phyloP scores from a whole-genome alignment of 2,329 filamentous ascomycete genomes.

The Helminthosporium solani region DNA sequence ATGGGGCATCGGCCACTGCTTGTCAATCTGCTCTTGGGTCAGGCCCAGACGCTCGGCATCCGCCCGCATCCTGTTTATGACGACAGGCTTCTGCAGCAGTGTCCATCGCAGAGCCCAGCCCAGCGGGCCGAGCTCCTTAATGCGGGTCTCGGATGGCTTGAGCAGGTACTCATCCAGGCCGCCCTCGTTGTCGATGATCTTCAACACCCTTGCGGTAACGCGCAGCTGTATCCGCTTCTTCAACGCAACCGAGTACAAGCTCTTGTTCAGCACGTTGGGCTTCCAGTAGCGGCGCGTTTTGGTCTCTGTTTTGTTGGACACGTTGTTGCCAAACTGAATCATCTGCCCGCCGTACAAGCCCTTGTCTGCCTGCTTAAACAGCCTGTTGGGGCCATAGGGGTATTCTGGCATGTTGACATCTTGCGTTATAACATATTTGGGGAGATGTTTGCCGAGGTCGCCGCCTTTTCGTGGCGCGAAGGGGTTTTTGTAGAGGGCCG shows the following conservation, averaged over 20 bases:
- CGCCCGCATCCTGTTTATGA: conserved; percentile 65
- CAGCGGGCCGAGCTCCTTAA: conserved; percentile 83
- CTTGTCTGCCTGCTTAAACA: conserved; percentile 79
- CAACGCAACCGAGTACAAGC: conserved; percentile 65
- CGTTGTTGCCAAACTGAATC: conserved; percentile 78
- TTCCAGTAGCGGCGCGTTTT: conserved; percentile 74
- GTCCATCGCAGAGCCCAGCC: conserved; percentile 91
- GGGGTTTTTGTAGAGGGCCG: conserved; percentile 26
- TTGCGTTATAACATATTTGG: conserved; percentile 35
- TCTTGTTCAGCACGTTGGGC: conserved; percentile 69
- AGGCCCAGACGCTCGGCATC: conserved; percentile 69
- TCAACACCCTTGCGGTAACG: conserved; percentile 66
- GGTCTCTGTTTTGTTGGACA: conserved; percentile 65
- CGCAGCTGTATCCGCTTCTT: conserved; percentile 65
- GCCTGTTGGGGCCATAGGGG: conserved; percentile 67
- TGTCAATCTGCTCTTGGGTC: conserved; percentile 45
- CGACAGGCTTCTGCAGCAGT: conserved; percentile 73
- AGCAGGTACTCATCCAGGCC: conserved; percentile 91
- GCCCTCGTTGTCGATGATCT: conserved; percentile 75
- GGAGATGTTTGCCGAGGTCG: conserved; percentile 39
- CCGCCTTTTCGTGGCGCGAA: conserved; percentile 31
- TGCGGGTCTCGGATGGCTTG: conserved; percentile 71
- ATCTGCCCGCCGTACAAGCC: conserved; percentile 70
- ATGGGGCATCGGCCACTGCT: conserved; percentile 30
- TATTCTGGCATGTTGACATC: conserved; percentile 53